Evolutionary conservation across 768 basidiomycete genomes (phyloP).

Genomic region (Hysterangium stoloniferum): DNA sequence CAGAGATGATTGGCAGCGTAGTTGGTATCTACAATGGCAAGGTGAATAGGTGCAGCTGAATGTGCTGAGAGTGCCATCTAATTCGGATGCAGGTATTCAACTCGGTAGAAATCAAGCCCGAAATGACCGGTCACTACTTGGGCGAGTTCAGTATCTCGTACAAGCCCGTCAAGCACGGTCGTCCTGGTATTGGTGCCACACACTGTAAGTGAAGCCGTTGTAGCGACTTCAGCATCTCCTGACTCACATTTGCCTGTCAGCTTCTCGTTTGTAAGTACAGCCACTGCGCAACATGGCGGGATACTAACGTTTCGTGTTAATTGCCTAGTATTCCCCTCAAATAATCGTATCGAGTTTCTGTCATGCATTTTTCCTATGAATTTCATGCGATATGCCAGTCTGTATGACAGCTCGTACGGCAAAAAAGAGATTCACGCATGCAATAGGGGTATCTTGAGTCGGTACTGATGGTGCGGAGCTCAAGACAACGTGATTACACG

Average conservation of each 20-base stretch:
- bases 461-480: no score
- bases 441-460: no score
- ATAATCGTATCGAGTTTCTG: conserved; percentile 34
- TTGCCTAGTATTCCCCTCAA: conserved; percentile 93
- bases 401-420: conserved; percentile 8
- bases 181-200: conserved; percentile 95
- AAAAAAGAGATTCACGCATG: background rate
- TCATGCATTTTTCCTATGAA: background rate
- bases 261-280: conserved; percentile 10
- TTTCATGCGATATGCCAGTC: conserved; percentile 6
- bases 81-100: conserved; percentile 62
- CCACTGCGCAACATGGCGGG: background rate
- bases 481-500: no score
- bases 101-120: conserved; percentile 98
- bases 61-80: background rate
- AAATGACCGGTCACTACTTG: conserved; percentile 99
- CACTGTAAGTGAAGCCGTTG: conserved; percentile 55
- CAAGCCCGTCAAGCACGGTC: conserved; percentile 99
- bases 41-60: conserved; percentile 35
- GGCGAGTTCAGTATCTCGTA: conserved; percentile 96
- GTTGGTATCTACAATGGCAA: conserved; percentile 99
- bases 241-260: conserved; percentile 12
- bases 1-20: conserved; percentile 99
- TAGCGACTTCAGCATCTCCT: background rate
- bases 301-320: conserved; percentile 9